Conservation (phyloP, 352 stramenopile species). For the Phytophthora vignae region DNA sequence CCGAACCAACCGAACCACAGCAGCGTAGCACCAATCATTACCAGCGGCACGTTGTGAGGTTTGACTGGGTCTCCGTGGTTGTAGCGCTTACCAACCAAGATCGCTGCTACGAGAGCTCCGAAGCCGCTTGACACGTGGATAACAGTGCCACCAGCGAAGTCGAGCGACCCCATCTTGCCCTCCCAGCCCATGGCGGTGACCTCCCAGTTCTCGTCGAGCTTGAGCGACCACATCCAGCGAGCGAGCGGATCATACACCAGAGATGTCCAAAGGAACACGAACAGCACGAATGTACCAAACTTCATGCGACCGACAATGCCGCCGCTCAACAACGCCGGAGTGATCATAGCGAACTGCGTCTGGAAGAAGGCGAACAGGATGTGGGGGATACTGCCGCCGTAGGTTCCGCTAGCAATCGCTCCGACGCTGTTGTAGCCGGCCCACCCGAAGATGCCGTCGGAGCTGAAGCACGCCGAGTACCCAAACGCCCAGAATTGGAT, state of each 20-base stretch:
- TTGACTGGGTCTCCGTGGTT: conserved; percentile 71
- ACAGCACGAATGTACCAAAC: conserved; percentile 79
- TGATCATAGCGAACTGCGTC: conserved; percentile 86
- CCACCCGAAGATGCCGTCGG: conserved; percentile 70
- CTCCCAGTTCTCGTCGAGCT: conserved; percentile 68
- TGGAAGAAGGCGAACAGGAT: conserved; percentile 86
- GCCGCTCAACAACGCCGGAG: conserved; percentile 73
- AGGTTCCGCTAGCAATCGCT: conserved; percentile 48
- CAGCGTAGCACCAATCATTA: conserved; percentile 75
- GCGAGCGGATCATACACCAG: conserved; percentile 87
- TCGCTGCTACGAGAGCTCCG: conserved; percentile 61
- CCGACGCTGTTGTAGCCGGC: conserved; percentile 67
- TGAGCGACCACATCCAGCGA: conserved; percentile 83
- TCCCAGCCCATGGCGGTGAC: conserved; percentile 60
- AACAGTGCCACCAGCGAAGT: conserved; percentile 82
- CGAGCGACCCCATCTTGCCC: conserved; percentile 66
- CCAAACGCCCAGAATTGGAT: conserved; percentile 85
- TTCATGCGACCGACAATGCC: conserved; percentile 88
- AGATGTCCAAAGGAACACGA: conserved; percentile 80
- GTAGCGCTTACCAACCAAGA: conserved; percentile 73
- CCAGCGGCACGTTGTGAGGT: conserved; percentile 79
- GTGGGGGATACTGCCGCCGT: conserved; percentile 69
- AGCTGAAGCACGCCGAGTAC: conserved; percentile 78
- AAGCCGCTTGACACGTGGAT: conserved; percentile 81
- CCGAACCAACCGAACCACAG: conserved; percentile 87